Conservation (phyloP, 768 basidiomycete species). For the Trametes meyenii region DNA sequence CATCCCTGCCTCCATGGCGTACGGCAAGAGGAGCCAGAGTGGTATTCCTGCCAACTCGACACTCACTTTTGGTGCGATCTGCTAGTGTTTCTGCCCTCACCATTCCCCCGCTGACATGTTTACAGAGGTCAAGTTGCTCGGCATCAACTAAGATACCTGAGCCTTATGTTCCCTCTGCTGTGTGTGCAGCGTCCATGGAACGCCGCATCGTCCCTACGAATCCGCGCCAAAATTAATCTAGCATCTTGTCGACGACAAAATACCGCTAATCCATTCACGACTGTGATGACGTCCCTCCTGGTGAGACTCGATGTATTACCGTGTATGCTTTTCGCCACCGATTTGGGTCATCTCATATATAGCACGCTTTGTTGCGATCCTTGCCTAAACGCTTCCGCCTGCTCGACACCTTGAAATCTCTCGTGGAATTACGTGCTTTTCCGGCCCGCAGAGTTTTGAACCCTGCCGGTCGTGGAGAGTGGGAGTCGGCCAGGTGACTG, state of each 20-base stretch:
- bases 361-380: too few species aligned
- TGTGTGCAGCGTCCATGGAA: background rate
- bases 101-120: conserved; percentile 5
- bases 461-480: too few species aligned
- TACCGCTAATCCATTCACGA: conserved; percentile 11
- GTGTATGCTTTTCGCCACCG: background rate
- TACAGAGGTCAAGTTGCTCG: conserved; percentile 71
- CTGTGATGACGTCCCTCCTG: background rate
- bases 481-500: background rate
- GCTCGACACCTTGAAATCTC: too few species aligned
- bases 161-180: background rate
- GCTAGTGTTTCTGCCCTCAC: background rate
- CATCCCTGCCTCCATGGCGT: conserved; percentile 71
- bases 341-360: background rate
- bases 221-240: conserved; percentile 3
- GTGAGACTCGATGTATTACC: background rate
- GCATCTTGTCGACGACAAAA: background rate
- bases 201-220: background rate
- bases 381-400: too few species aligned
- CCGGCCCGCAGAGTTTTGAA: too few species aligned
- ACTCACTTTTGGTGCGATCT: conserved; percentile 72
- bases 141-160: conserved; percentile 53
- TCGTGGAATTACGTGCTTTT: too few species aligned
- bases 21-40: conserved; percentile 64
- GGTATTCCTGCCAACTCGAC: conserved; percentile 82